Evolutionary conservation across 108 stramenopile species (phyloP).

Genomic region (Fragilaria crotonensis): DNA sequence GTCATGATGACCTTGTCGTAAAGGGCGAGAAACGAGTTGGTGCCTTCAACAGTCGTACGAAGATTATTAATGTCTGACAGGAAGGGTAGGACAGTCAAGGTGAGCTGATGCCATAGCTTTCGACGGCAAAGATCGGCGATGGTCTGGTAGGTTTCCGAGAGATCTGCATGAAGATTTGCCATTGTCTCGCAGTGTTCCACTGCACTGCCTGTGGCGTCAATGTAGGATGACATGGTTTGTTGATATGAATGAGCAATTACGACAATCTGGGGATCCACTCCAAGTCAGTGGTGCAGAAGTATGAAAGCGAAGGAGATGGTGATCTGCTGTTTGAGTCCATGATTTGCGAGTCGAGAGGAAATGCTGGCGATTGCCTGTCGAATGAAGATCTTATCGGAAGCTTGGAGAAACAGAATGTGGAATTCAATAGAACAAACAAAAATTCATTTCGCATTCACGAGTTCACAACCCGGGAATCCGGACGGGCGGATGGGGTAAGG

Average conservation of each 20-base stretch:
- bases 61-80: slow-evolving; percentile 29
- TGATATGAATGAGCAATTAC: too few relatives aligned
- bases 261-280: too few relatives aligned
- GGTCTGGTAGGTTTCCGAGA: slow-evolving; percentile 68
- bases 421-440: not conserved
- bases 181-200: slow-evolving; percentile 79
- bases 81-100: slow-evolving; percentile 65
- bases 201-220: slow-evolving; percentile 45
- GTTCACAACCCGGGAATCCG: too few relatives aligned
- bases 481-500: too few relatives aligned
- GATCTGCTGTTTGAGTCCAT: too few relatives aligned
- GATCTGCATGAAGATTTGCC: slow-evolving; percentile 61
- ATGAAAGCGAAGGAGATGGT: too few relatives aligned
- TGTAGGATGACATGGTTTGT: slow-evolving; percentile 28
- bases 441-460: too few relatives aligned
- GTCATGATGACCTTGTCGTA: slow-evolving; percentile 47
- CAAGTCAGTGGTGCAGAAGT: too few relatives aligned
- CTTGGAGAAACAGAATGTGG: not conserved
- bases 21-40: slow-evolving; percentile 54
- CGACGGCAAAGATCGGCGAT: slow-evolving; percentile 48
- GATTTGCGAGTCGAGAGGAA: too few relatives aligned
- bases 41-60: slow-evolving; percentile 31
- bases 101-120: slow-evolving; percentile 97
- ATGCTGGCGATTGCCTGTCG: too few relatives aligned
- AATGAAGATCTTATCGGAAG: too few relatives aligned